Evolutionary conservation across 1,139 yeast species (phyloP), one percentile per base, ranked within the genome.

Genomic region (Scheffersomyces illinoinensis): DNA sequence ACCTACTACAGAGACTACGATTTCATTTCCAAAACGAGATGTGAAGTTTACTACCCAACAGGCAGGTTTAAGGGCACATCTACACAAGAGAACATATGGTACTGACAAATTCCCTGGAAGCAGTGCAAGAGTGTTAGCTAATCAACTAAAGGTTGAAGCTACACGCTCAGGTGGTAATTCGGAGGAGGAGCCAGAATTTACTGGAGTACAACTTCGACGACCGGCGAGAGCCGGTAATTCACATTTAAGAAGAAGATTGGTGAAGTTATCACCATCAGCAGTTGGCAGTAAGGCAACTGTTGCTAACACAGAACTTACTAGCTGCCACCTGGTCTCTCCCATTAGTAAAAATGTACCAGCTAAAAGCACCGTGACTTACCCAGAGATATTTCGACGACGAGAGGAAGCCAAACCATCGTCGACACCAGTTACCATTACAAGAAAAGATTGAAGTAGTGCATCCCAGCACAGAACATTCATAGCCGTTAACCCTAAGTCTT

Each of bases 61-160:
- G 43, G 17, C 43, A 33, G 43, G 43, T 12, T 33, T 2, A 7
- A 33, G 43, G 43, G 43, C 43, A 3, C 43, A 33, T 33, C 17
- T 33, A 33, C 43, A 33, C 43, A 33, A 33, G 4, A 33, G 43
- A 14, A 33, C 43, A 3, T 12, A 33, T 12, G 43, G 43, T 33
- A 14, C 43, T 33, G 43, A 33, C 43, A 33, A 33, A 33, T 33
- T 33, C 17, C 43, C 43, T 4, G 12, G 43, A 33, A 33, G 17
- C 43, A 33, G 43, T 12, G 43, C 14, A 46, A 52, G 57, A 52
- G 53, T 51, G 50, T 51, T 61, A 55, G 55, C 55, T 52, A 55
- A 61, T 55, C 61, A 58, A 62, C 67, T 64, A 53, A 59, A 61
- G 68, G 68, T 65, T 58, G 61, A 56, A 54, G 58, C 60, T 48